Evolutionary conservation across 2,329 filamentous ascomycete genomes (phyloP), one percentile per base, ranked within the genome.

Genomic region (Paecilomyces dactylethromorphus): DNA sequence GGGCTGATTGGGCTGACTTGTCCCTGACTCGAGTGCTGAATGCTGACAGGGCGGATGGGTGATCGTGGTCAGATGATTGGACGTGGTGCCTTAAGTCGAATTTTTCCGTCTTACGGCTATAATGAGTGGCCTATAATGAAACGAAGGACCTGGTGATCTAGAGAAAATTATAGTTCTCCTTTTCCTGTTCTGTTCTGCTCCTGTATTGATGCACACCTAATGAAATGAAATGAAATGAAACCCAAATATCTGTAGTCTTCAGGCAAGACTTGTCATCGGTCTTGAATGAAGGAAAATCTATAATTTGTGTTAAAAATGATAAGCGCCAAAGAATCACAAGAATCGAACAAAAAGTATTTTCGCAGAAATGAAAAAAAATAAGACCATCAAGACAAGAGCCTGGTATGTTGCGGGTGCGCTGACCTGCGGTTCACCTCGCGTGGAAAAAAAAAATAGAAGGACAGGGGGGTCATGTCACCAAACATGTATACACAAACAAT

Each of bases 261-360:
- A n/a, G n/a, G 8, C 18, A 45, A 5, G 18, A 18, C 39, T 45
- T 45, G 39, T 45, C 21, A 10, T 45, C 39, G 39, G 39, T n/a
- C 39, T 45, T 45, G 39, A 56, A 61, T 62, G 64, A 69, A 55
- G 50, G 60, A 64, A 68, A 62, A 60, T 71, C 68, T 70, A 70
- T 63, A 52, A 57, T 60, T 67, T 63, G 65, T 63, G 60, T 66
- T 68, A 61, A 66, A 49, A 39, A 53, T 58, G 62, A 33, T 55
- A 60, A 53, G 60, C 58, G 55, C 32, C 60, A 61, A 54, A 61
- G 60, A 56, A 56, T 60, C 61, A 56, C 60, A 59, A 60, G 54
- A 58, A 60, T 45, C 39, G 39, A 59, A 60, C 24, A 63, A n/a
- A n/a, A n/a, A 62, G 59, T 53, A 55, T 55, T 53, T 45, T 57